These are phyloP conservation scores for Calycina herbarum DNA, from an alignment of 2,329 filamentous ascomycete species.

Conservation along the genomic window DNA sequence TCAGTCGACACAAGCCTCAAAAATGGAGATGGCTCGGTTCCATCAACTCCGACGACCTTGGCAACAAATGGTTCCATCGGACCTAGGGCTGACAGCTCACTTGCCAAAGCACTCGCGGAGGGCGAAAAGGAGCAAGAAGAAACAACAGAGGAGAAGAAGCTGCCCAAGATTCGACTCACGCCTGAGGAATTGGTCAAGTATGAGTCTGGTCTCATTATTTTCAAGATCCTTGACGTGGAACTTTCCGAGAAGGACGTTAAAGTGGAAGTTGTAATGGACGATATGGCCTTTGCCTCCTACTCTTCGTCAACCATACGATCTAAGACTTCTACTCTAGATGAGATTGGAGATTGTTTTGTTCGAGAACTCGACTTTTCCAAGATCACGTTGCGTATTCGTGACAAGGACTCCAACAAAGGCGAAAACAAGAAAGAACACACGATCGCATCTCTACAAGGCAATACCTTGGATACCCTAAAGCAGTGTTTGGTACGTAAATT, in stretches of 20 bases:
- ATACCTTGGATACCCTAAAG: slow-evolving; percentile 83
- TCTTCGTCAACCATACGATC: slow-evolving; percentile 73
- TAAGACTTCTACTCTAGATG: slow-evolving; percentile 73
- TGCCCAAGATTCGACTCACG: slow-evolving; percentile 75
- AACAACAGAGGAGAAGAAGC: slow-evolving; percentile 47
- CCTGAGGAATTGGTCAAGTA: slow-evolving; percentile 80
- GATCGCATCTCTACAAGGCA: slow-evolving; percentile 79
- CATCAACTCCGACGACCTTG: slow-evolving; percentile 44
- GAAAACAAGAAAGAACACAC: slow-evolving; percentile 69
- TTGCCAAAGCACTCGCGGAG: slow-evolving; percentile 33
- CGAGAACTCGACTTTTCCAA: slow-evolving; percentile 96
- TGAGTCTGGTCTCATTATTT: slow-evolving; percentile 90
- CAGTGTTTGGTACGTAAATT: slow-evolving; percentile 70
- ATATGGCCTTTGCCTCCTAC: slow-evolving; percentile 90
- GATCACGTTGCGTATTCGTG: slow-evolving; percentile 82
- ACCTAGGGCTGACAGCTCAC: slow-evolving; percentile 28
- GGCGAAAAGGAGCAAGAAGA: slow-evolving; percentile 47
- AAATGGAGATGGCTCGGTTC: slow-evolving; percentile 29
- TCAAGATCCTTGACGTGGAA: slow-evolving; percentile 89
- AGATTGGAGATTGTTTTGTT: slow-evolving; percentile 93
- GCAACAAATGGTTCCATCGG: slow-evolving; percentile 41
- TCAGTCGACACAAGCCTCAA: slow-evolving; percentile 29
- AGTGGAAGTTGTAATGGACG: slow-evolving; percentile 89
- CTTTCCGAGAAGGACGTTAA: slow-evolving; percentile 74
- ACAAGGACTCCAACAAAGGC: slow-evolving; percentile 73